Evolutionary conservation across 2,329 filamentous ascomycete species (phyloP).

Genomic region (Cytospora piceicola): DNA sequence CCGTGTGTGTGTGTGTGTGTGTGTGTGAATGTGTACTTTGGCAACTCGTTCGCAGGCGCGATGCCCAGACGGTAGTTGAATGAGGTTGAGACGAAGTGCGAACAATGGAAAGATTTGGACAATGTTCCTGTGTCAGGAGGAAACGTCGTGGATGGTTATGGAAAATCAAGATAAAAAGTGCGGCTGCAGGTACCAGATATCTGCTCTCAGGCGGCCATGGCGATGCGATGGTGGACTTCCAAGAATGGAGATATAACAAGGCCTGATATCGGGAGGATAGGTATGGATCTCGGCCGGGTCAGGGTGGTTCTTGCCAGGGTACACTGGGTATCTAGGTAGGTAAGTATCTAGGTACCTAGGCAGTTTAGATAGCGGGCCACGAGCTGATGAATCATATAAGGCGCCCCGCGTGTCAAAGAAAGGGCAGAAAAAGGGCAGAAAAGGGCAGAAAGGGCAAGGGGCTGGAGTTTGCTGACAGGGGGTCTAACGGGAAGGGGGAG

Average conservation of each 20-base stretch:
- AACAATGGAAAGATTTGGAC: neutral
- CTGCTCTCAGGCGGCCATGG: constrained; percentile 20
- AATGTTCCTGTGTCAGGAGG: neutral
- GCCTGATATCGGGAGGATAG: constrained; percentile 26
- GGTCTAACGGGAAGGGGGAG: neutral
- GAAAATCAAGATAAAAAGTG: no score
- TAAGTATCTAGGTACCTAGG: no score
- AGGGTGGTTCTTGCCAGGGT: no score
- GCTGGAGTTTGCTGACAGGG: constrained; percentile 7
- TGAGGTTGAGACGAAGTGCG: neutral
- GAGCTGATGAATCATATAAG: constrained; percentile 31
- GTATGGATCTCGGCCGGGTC: constrained; percentile 28
- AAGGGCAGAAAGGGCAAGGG: constrained; percentile 15
- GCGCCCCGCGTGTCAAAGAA: no score
- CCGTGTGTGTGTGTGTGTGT: neutral
- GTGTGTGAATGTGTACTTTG: no score
- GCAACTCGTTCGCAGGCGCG: constrained; percentile 20
- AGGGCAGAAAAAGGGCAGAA: no score
- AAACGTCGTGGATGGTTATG: neutral
- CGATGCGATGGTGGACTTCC: constrained; percentile 7
- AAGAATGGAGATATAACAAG: constrained; percentile 14
- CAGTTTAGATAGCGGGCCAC: constrained; percentile 18
- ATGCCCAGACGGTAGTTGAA: constrained; percentile 25
- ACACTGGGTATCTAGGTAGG: constrained; percentile 16
- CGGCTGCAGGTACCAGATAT: constrained; percentile 10